These are phyloP conservation scores for Spiraea crenata DNA, from an alignment of 331 rosid species.

Conservation along the genomic window DNA sequence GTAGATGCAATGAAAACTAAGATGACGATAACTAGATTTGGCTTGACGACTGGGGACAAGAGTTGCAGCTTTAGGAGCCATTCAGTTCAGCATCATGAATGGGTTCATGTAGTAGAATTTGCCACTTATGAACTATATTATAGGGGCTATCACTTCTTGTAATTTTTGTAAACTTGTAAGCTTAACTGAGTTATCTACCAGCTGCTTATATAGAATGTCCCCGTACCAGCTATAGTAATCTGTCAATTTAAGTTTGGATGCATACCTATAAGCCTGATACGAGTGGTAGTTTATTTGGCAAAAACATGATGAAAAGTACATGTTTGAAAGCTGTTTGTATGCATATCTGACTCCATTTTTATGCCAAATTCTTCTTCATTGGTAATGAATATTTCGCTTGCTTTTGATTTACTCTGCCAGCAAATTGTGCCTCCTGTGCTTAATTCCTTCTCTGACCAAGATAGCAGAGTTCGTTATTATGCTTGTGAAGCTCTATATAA, in stretches of 20 bases:
- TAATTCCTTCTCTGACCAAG: conserved; percentile 82
- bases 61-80: neutral
- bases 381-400: conserved; percentile 20
- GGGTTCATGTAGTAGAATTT: neutral
- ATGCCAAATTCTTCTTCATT: neutral
- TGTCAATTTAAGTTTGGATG: neutral
- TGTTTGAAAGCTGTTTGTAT: neutral
- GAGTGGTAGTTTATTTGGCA: neutral
- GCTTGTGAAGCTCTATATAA: conserved; percentile 97
- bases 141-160: neutral
- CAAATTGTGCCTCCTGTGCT: conserved; percentile 93
- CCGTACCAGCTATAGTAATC: neutral
- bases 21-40: too few relatives aligned
- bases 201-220: neutral
- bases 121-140: neutral
- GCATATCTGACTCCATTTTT: neutral
- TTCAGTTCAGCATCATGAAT: neutral
- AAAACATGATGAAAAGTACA: neutral
- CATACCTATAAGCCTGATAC: neutral
- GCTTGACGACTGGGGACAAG: too few relatives aligned
- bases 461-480: conserved; percentile 97
- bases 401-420: conserved; percentile 49
- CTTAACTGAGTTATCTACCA: neutral
- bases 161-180: neutral
- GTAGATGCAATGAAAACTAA: too few relatives aligned